Evolutionary conservation across 116 monocot genomes (phyloP).

Genomic region (Phalaenopsis hybrid): DNA sequence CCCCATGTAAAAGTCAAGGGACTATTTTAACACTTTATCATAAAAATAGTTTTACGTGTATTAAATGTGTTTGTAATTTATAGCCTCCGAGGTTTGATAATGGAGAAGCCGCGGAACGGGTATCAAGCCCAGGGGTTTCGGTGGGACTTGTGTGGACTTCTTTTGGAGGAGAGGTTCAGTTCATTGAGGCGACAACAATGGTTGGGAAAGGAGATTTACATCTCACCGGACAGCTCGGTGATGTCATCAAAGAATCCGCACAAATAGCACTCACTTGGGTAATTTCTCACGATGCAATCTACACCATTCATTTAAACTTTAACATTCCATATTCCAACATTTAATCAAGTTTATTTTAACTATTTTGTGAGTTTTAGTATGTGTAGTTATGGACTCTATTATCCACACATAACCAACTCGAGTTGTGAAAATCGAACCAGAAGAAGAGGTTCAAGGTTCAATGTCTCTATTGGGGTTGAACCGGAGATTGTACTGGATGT

Average conservation of each 20-base stretch:
- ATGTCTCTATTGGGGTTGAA: no score
- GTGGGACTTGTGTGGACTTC: conserved; percentile 98
- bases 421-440: no score
- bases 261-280: conserved; percentile 99
- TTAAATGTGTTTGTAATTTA: neutral
- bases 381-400: no score
- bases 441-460: no score
- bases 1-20: no score
- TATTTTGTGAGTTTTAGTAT: no score
- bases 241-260: conserved; percentile 98
- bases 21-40: neutral
- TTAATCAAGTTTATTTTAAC: neutral
- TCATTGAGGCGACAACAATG: conserved; percentile 88
- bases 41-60: neutral
- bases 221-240: conserved; percentile 98
- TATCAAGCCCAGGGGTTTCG: conserved; percentile 66
- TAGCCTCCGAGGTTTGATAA: conserved; percentile 95
- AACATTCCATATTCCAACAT: neutral
- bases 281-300: conserved; percentile 10
- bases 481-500: no score
- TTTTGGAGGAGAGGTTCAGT: conserved; percentile 95
- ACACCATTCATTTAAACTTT: neutral
- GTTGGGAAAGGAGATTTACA: conserved; percentile 84
- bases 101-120: conserved; percentile 72
- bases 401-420: no score